Evolutionary conservation across 306 rosid genomes (phyloP).

Genomic region (Betula pendula): DNA sequence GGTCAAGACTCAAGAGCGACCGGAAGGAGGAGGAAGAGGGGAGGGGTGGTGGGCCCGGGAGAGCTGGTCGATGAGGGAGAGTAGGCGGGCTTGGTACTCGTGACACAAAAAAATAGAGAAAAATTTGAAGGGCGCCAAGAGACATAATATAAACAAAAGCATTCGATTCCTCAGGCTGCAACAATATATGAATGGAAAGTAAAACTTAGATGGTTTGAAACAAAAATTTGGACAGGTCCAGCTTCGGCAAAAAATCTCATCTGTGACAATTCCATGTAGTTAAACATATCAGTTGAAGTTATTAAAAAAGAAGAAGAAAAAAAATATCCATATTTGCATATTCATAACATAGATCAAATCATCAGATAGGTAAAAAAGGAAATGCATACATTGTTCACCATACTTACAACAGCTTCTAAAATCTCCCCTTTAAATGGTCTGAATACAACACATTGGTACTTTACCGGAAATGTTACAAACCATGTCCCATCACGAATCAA

Average conservation of each 20-base stretch:
- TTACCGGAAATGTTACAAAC: constrained; percentile 88
- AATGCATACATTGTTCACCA: constrained; percentile 87
- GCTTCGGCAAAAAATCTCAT: constrained; percentile 99
- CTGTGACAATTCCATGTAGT: constrained; percentile 40
- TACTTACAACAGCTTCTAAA: constrained; percentile 91
- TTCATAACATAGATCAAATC: neutral
- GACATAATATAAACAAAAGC: neutral
- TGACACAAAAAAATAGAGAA: neutral
- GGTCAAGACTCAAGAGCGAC: too few species aligned
- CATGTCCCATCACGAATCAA: constrained; percentile 95
- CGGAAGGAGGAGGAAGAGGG: neutral
- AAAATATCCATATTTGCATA: constrained; percentile 13
- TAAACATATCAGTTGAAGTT: too few species aligned
- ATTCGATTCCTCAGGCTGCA: neutral
- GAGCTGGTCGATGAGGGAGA: constrained; percentile 64
- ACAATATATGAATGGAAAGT: neutral
- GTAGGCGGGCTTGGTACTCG: constrained; percentile 51
- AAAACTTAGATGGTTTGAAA: constrained; percentile 84
- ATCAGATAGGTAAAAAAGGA: neutral
- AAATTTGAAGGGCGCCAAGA: neutral
- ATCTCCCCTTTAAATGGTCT: constrained; percentile 97
- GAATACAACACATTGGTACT: constrained; percentile 96
- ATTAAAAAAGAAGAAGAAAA: too few species aligned
- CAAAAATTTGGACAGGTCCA: constrained; percentile 97
- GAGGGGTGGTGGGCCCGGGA: constrained; percentile 45